Evolutionary conservation across 78 protist species (phyloP).

Genomic region (Dictyostelium capitatum): DNA sequence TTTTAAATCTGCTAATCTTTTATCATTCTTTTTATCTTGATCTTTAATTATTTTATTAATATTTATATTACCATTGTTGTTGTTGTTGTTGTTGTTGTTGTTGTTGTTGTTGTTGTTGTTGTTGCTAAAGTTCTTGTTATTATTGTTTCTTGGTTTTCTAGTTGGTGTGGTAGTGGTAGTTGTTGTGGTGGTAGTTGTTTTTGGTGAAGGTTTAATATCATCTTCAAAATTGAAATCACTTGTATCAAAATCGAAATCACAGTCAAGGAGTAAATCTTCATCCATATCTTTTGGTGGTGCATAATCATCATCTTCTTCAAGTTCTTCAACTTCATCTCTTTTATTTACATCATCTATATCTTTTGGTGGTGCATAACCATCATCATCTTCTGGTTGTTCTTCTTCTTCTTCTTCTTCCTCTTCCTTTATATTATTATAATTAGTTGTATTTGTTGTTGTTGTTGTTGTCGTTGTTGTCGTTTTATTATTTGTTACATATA

Average conservation of each 20-base stretch:
- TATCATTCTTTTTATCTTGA: neutral
- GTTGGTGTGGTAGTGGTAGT: neutral
- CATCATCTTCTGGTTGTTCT: neutral
- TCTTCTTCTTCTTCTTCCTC: neutral
- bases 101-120: neutral
- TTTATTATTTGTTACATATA: neutral
- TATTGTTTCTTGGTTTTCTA: neutral
- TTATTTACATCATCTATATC: neutral
- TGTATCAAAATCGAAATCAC: conserved; percentile 26
- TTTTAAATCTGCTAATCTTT: conserved; percentile 13
- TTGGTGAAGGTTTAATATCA: too few relatives aligned
- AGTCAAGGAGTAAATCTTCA: neutral
- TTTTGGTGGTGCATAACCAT: neutral
- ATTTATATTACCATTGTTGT: neutral
- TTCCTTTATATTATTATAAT: neutral
- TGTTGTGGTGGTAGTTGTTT: neutral
- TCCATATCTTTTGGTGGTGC: conserved; percentile 4
- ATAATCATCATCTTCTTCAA: neutral
- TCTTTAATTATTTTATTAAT: neutral
- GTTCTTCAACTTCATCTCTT: neutral
- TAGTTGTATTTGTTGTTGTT: neutral
- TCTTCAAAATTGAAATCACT: conserved; percentile 3
- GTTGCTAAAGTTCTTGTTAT: neutral
- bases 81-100: neutral
- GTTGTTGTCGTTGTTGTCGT: neutral